Conservation (phyloP, 805 yeast genomes). For the Candida tibetensis region DNA sequence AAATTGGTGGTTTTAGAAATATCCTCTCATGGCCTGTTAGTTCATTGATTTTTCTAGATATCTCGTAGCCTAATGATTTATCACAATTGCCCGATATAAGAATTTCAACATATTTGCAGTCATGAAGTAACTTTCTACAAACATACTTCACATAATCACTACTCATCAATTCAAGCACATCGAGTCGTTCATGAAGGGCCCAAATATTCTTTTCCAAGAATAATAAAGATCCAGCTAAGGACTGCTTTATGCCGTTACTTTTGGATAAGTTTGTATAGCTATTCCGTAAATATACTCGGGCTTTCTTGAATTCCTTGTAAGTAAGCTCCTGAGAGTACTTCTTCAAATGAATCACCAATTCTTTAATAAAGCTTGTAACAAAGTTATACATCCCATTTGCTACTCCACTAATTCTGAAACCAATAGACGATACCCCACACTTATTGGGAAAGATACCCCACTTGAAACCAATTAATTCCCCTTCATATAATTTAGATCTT, state of each 20-base stretch:
- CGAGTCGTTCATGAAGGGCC: constrained; percentile 52
- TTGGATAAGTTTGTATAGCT: constrained; percentile 44
- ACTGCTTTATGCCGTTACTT: constrained; percentile 46
- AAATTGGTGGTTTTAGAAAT: constrained; percentile 1
- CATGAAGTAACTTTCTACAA: constrained; percentile 22
- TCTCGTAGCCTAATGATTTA: constrained; percentile 13
- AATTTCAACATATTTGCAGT: constrained; percentile 34
- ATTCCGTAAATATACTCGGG: constrained; percentile 46
- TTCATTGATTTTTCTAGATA: constrained; percentile 18
- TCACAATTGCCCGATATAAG: constrained; percentile 52
- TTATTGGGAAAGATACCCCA: constrained; percentile 57
- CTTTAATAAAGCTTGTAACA: constrained; percentile 29
- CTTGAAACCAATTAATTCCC: constrained; percentile 52
- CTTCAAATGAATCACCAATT: constrained; percentile 21
- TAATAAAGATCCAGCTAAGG: constrained; percentile 48
- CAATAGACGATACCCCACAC: constrained; percentile 53
- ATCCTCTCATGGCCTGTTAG: constrained; percentile 23
- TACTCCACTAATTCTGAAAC: constrained; percentile 56
- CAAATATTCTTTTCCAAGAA: constrained; percentile 57
- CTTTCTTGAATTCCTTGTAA: constrained; percentile 38
- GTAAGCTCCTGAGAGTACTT: constrained; percentile 10
- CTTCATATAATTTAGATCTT: constrained; percentile 45
- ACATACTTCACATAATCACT: constrained; percentile 30
- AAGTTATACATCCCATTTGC: constrained; percentile 35
- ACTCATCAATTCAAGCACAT: constrained; percentile 52